phyloP scores from a whole-genome alignment of 495 filamentous ascomycete species.

The Podospora pseudocomata region DNA sequence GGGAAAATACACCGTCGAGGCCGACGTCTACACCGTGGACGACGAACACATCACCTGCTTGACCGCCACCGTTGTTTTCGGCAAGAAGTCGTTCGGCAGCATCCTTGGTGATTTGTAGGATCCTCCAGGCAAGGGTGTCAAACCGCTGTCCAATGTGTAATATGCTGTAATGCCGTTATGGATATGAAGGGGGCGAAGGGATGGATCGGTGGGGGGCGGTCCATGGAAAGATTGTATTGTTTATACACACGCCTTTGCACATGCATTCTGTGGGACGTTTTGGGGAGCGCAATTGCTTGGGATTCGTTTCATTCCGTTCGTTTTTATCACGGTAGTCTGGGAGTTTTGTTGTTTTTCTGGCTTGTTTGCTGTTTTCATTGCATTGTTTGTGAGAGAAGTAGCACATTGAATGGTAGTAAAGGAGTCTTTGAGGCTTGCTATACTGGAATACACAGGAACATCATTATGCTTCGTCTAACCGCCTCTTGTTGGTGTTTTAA shows the following conservation, averaged over 20 bases:
- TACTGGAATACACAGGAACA: slow-evolving; percentile 16
- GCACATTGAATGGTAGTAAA: slow-evolving; percentile 17
- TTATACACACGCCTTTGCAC: neutral
- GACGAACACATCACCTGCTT: slow-evolving; percentile 76
- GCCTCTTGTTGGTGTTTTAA: neutral
- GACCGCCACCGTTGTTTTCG: slow-evolving; percentile 61
- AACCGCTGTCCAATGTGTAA: neutral
- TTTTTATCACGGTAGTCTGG: neutral
- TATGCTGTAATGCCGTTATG: neutral
- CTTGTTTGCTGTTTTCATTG: neutral
- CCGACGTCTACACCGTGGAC: slow-evolving; percentile 74
- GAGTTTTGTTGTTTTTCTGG: neutral
- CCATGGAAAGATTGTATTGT: neutral
- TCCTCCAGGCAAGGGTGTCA: neutral
- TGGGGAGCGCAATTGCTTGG: slow-evolving; percentile 10
- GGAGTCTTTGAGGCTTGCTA: slow-evolving; percentile 18
- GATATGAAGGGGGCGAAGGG: neutral
- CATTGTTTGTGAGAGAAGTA: neutral
- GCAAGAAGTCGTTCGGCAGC: slow-evolving; percentile 21
- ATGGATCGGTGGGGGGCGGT: neutral
- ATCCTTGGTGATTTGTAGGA: slow-evolving; percentile 27
- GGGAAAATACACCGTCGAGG: slow-evolving; percentile 86
- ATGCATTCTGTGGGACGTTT: neutral
- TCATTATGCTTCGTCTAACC: slow-evolving; percentile 1
- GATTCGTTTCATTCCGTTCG: neutral